Evolutionary conservation across 441 rosid species (phyloP).

Genomic region (Macaranga tanarius): DNA sequence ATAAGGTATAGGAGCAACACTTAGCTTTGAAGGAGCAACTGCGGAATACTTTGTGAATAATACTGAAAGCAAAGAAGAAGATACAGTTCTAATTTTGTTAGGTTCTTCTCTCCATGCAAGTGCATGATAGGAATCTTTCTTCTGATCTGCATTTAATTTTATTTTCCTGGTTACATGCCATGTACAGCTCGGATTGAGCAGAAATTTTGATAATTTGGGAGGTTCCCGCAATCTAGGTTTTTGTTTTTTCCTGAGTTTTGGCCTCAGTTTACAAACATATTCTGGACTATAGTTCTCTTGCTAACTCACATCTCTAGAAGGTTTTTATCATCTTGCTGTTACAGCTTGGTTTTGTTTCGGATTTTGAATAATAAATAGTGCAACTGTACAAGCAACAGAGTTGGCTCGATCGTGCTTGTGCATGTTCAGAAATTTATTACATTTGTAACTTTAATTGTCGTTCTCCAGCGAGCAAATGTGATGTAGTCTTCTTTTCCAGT

Average conservation of each 20-base stretch:
- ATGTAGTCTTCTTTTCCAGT: no score
- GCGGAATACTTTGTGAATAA: conserved; percentile 13
- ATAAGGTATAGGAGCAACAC: conserved; percentile 22
- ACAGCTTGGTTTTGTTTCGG: neutral
- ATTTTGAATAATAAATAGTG: neutral
- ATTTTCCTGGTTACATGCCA: neutral
- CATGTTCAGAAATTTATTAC: no score
- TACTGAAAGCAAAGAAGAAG: conserved; percentile 12
- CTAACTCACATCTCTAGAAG: neutral
- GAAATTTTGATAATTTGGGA: conserved; percentile 20
- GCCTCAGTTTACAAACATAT: conserved; percentile 23
- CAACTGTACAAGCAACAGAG: neutral
- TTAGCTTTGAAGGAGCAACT: conserved; percentile 7
- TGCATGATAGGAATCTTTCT: neutral
- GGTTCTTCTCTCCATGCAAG: conserved; percentile 9
- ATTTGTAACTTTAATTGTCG: no score
- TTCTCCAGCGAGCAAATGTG: no score
- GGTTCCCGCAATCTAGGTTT: neutral
- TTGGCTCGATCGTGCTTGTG: neutral
- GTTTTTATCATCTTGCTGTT: neutral
- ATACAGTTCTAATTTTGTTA: conserved; percentile 6
- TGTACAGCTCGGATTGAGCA: conserved; percentile 18
- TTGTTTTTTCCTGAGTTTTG: conserved; percentile 24
- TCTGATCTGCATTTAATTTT: conserved; percentile 5
- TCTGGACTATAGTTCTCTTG: neutral